Percentiles rank a stretch among this genome's conserved stretches.
Evolutionary conservation across 345 rosid genomes (phyloP).

Genomic region (Excoecaria cochinchinensis): DNA sequence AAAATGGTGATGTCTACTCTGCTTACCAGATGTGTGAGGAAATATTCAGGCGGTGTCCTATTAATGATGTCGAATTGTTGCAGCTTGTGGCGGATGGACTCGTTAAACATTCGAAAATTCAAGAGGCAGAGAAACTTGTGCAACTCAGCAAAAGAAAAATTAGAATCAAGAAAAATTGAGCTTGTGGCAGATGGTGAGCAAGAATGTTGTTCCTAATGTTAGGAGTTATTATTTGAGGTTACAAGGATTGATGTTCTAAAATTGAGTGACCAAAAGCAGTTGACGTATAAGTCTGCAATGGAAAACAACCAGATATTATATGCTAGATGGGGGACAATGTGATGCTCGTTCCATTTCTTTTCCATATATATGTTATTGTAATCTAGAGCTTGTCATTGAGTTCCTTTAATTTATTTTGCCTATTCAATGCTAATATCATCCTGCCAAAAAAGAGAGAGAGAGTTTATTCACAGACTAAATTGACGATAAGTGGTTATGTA

Average conservation of each 20-base stretch:
- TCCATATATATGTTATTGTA: too few species aligned
- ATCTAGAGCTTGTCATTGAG: too few species aligned
- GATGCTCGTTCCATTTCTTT: conserved; percentile 40
- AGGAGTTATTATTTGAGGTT: conserved; percentile 60
- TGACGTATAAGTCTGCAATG: conserved; percentile 44
- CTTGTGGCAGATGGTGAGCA: conserved; percentile 49
- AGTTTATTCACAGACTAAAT: too few species aligned
- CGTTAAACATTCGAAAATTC: conserved; percentile 43
- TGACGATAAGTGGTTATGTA: too few species aligned
- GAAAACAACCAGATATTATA: conserved; percentile 44
- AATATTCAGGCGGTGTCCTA: conserved; percentile 27
- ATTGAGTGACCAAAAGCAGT: conserved; percentile 44
- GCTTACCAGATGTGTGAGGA: conserved; percentile 52
- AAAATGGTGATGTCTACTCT: conserved; percentile 51
- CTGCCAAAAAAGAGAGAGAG: too few species aligned
- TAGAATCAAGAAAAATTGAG: conserved; percentile 1
- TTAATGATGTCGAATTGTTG: conserved; percentile 36
- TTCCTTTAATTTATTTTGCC: too few species aligned
- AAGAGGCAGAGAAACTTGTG: conserved; percentile 59
- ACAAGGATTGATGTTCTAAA: conserved; percentile 46
- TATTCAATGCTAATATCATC: too few species aligned
- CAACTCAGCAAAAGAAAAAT: conserved; percentile 45
- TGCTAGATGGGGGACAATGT: conserved; percentile 41
- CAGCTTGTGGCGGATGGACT: conserved; percentile 55
- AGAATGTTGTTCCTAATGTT: conserved; percentile 40